phyloP scores from a whole-genome alignment of 164 flowering plant species.

The Magnolia kwangsiensis region DNA sequence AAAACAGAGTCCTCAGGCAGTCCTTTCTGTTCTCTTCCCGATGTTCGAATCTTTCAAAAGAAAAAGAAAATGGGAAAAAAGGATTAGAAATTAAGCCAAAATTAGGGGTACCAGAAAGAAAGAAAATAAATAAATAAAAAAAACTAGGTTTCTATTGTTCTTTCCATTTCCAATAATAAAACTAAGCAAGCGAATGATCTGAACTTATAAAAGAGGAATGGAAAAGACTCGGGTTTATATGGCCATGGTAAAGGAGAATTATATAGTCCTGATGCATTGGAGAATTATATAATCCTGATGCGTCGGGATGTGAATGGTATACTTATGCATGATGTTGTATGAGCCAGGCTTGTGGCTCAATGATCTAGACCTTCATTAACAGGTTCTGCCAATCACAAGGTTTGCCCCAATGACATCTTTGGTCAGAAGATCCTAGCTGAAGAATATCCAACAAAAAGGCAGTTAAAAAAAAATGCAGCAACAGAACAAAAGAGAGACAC shows the following conservation, averaged over 20 bases:
- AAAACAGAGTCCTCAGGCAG: constrained; percentile 78
- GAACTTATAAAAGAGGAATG: too few relatives aligned
- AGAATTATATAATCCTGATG: not conserved
- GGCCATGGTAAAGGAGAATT: not conserved
- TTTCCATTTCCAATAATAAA: too few relatives aligned
- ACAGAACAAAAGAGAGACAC: not conserved
- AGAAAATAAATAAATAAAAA: too few relatives aligned
- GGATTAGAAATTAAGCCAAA: too few relatives aligned
- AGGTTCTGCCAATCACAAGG: not conserved
- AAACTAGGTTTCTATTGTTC: too few relatives aligned
- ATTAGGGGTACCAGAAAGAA: too few relatives aligned
- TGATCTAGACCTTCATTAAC: not conserved
- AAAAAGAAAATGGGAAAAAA: too few relatives aligned
- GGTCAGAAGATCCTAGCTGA: not conserved
- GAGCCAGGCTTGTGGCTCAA: not conserved
- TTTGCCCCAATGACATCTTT: too few relatives aligned
- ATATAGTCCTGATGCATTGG: not conserved
- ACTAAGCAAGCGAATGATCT: too few relatives aligned
- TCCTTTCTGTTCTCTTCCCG: constrained; percentile 97
- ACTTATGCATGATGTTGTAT: not conserved
- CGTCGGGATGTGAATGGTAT: not conserved
- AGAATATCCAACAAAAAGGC: not conserved
- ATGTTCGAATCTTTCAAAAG: constrained; percentile 73
- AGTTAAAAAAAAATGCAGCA: not conserved
- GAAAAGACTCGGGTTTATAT: not conserved